A percentile compares a stretch with the other conserved stretches of the same genome.
Conservation (phyloP, 2,329 filamentous ascomycete species). For the Pestalotiopsis fici region DNA sequence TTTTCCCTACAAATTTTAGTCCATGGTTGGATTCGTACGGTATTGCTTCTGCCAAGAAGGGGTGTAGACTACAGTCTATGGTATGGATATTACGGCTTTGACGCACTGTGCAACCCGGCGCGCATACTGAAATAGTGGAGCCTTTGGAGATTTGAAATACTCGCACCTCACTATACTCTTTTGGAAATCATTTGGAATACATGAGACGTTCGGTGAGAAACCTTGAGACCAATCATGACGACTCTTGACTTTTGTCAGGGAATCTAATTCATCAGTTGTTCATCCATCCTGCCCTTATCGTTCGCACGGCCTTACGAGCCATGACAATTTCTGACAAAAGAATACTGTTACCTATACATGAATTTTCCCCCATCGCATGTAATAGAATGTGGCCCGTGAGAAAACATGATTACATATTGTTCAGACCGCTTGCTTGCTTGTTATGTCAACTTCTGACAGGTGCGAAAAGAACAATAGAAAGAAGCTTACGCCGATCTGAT, state of each 20-base stretch:
- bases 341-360: no score
- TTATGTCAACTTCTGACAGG: no score
- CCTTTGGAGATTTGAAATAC: not conserved
- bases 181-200: not conserved
- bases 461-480: no score
- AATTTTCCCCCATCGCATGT: no score
- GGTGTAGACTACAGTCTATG: not conserved
- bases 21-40: not conserved
- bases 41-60: not conserved
- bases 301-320: no score
- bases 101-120: not conserved
- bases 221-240: not conserved
- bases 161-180: not conserved
- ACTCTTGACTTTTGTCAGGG: not conserved
- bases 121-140: not conserved
- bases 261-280: not conserved
- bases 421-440: no score
- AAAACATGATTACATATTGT: no score
- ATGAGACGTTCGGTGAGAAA: not conserved
- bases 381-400: no score
- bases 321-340: no score
- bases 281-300: no score
- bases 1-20: not conserved
- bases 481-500: no score
- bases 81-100: rapidly evolving